These are phyloP conservation scores for Breviolum minutum DNA, from an alignment of 73 alveolate species.

Conservation along the genomic window DNA sequence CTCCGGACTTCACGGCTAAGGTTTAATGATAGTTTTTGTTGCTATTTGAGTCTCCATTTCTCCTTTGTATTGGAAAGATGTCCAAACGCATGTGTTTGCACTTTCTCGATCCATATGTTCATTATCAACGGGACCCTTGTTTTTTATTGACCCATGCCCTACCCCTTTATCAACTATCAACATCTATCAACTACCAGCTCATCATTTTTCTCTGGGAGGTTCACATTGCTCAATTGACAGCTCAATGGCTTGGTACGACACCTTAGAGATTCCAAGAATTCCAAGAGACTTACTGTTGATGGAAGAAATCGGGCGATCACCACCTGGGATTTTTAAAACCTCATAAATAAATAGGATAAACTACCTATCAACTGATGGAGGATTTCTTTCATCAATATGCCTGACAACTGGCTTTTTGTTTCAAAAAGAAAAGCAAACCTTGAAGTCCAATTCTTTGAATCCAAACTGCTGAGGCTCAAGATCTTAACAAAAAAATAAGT, in stretches of 20 bases:
- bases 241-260: neutral
- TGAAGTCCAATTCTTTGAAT: neutral
- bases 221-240: constrained; percentile 23
- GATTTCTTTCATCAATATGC: no score
- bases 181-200: neutral
- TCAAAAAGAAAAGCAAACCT: neutral
- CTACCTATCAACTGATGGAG: no score
- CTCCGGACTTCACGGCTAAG: no score
- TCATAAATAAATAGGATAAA: neutral
- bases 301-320: no score
- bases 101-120: neutral
- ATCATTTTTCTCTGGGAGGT: neutral
- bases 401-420: neutral
- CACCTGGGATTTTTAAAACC: neutral
- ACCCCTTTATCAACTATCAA: no score
- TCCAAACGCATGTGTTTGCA: neutral
- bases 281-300: no score
- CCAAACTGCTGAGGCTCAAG: neutral
- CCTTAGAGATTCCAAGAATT: neutral
- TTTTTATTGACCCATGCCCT: neutral
- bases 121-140: neutral
- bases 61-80: neutral
- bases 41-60: no score
- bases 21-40: no score
- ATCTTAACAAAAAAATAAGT: no score